Evolutionary conservation across 2,329 filamentous ascomycete genomes (phyloP), one percentile per base, ranked within the genome.

Genomic region (Apiospora marii): DNA sequence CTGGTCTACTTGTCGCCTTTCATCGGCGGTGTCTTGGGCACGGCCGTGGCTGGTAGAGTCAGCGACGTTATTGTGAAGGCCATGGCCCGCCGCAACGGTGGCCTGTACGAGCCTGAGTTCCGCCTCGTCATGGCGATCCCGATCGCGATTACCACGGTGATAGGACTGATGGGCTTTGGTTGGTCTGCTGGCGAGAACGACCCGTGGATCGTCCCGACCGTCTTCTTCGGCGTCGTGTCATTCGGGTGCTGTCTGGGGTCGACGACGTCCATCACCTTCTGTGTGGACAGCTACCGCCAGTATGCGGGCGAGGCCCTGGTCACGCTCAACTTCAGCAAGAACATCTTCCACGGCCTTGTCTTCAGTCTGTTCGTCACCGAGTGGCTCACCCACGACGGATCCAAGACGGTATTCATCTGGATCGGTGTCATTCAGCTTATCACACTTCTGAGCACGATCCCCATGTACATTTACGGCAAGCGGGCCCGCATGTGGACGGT

Each of bases 381-480:
- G 71, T 98, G 96, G 96, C 85, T 98, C 30, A 88, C 93, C 44
- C 81, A 83, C 1, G 92, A 94, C 72, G 95, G 96, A 0, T 87
- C 93, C 14, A 94, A 92, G 83, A 87, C 84, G 14, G 94, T 97
- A 0, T 98, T 94, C 79, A 84, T 97, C 64, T 94, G 92, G 78
- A 88, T 98, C 70, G 96, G 96, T 3, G 88, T 95, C 37, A 96
- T 98, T 41, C 96, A 98, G 82, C 82, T 98, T 46, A 89, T 90
- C 16, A 89, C 92, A 71, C 86, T 97, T 81, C 78, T 94, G 3
- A 90, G 88, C 71, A 93, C 94, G 0, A 92, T 98, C 71, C 96
- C 96, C 0, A 94, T 98, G 93, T 98, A 96, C 81, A 93, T 98
- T 27, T 98, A 91, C 79, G 96, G 96, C 24, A 98, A 98, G 87